These are phyloP conservation scores for Trypanosoma vivax DNA, from an alignment of 208 protist genomes.

Conservation along the genomic window DNA sequence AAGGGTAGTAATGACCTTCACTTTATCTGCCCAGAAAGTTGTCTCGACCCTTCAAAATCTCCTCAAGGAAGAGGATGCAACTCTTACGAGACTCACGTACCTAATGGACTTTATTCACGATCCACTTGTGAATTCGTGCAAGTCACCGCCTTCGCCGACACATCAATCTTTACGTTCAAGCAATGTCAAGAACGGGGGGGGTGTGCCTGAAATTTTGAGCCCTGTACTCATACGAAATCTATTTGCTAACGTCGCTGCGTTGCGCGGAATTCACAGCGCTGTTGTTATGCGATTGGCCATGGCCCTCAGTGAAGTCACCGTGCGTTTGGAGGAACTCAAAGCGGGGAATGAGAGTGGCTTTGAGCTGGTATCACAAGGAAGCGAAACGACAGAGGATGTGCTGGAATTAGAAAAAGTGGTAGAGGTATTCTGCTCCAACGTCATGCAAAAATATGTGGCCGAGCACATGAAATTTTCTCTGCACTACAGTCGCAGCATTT, in stretches of 20 bases:
- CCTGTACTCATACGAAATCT: constrained; percentile 50
- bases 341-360: not conserved
- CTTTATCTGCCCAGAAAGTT: no score
- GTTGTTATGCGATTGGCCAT: constrained; percentile 42
- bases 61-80: constrained; percentile 47
- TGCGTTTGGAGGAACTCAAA: constrained; percentile 34
- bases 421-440: constrained; percentile 18
- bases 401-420: not conserved
- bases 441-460: constrained; percentile 51
- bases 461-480: constrained; percentile 79
- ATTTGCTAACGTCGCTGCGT: constrained; percentile 63
- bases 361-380: not conserved
- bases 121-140: constrained; percentile 26
- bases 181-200: not conserved
- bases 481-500: constrained; percentile 54
- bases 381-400: not conserved
- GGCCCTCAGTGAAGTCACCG: constrained; percentile 20
- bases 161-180: no score
- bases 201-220: constrained; percentile 20
- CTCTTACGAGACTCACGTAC: constrained; percentile 53
- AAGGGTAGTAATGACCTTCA: no score
- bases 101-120: constrained; percentile 55
- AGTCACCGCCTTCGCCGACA: not conserved
- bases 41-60: constrained; percentile 48
- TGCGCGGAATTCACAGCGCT: constrained; percentile 36